A percentile compares a stretch with the other conserved stretches of the same genome.
Conservation (phyloP, 108 stramenopile species). For the Discostella pseudostelligera region DNA sequence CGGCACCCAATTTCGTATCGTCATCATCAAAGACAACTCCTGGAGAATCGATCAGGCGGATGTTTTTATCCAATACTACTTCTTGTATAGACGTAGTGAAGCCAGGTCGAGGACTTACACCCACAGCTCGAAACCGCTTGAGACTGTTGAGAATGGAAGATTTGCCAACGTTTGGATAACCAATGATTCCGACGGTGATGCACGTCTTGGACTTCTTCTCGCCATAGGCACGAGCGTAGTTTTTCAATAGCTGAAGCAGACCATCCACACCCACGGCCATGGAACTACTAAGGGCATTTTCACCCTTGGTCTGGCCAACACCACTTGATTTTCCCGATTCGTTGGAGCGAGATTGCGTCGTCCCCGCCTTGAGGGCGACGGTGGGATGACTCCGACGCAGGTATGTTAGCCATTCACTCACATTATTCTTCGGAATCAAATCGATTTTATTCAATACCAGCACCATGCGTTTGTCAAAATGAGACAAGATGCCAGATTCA, state of each 20-base stretch:
- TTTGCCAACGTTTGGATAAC: slow-evolving; percentile 96
- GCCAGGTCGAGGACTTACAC: slow-evolving; percentile 95
- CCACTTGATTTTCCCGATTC: slow-evolving; percentile 55
- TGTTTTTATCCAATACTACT: slow-evolving; percentile 93
- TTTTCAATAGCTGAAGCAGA: slow-evolving; percentile 94
- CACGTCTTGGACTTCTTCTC: slow-evolving; percentile 73
- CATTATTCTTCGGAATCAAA: slow-evolving; percentile 94
- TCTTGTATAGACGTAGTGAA: slow-evolving; percentile 96
- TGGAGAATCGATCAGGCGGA: slow-evolving; percentile 96
- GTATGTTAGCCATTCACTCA: slow-evolving; percentile 87
- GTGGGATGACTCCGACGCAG: slow-evolving; percentile 84
- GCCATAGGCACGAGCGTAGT: slow-evolving; percentile 82
- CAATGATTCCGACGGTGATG: slow-evolving; percentile 88
- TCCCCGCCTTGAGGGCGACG: slow-evolving; percentile 93
- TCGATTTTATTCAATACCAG: slow-evolving; percentile 99
- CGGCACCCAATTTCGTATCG: slow-evolving; percentile 55
- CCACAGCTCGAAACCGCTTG: slow-evolving; percentile 89
- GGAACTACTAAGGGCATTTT: slow-evolving; percentile 48
- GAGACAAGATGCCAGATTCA: slow-evolving; percentile 83
- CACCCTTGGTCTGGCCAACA: slow-evolving; percentile 56
- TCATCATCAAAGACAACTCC: slow-evolving; percentile 96
- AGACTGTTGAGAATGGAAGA: slow-evolving; percentile 93
- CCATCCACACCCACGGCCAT: slow-evolving; percentile 93
- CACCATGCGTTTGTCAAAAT: slow-evolving; percentile 92
- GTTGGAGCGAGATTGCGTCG: slow-evolving; percentile 46